phyloP scores from a whole-genome alignment of 2,329 filamentous ascomycete species.

The Fusarium denticulatum region DNA sequence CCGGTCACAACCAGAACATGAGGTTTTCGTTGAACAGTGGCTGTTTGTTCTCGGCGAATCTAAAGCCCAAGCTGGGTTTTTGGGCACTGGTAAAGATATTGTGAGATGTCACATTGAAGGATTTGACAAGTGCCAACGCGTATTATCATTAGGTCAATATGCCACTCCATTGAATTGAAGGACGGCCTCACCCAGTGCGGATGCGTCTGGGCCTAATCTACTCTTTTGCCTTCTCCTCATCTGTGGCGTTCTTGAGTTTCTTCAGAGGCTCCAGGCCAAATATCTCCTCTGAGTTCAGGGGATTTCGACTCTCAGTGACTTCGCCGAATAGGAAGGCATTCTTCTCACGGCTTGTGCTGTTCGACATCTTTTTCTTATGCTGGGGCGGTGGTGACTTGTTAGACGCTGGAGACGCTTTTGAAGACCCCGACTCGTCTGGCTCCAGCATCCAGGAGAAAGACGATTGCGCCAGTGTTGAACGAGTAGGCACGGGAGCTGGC shows the following conservation, averaged over 20 bases:
- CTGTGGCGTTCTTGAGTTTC: conserved; percentile 39
- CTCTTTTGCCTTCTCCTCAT: neutral
- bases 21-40: neutral
- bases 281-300: conserved; percentile 58
- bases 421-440: conserved; percentile 54
- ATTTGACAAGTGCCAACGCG: neutral
- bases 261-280: conserved; percentile 65
- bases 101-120: neutral
- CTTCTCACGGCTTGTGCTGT: conserved; percentile 60
- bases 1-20: neutral
- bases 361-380: conserved; percentile 55
- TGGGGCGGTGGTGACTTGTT: conserved; percentile 47
- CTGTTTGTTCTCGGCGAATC: neutral
- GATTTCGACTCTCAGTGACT: conserved; percentile 51
- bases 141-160: neutral
- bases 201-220: neutral
- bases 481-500: conserved; percentile 60
- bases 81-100: neutral
- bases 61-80: neutral
- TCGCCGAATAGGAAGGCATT: conserved; percentile 71
- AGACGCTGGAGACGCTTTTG: conserved; percentile 34
- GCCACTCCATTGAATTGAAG: neutral
- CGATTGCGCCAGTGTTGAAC: conserved; percentile 76
- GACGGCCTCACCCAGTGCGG: neutral
- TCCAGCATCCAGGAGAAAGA: conserved; percentile 85